A percentile compares a stretch with the other conserved stretches of the same genome.
phyloP scores from a whole-genome alignment of 2,329 filamentous ascomycete species.

The Claviceps sp. region DNA sequence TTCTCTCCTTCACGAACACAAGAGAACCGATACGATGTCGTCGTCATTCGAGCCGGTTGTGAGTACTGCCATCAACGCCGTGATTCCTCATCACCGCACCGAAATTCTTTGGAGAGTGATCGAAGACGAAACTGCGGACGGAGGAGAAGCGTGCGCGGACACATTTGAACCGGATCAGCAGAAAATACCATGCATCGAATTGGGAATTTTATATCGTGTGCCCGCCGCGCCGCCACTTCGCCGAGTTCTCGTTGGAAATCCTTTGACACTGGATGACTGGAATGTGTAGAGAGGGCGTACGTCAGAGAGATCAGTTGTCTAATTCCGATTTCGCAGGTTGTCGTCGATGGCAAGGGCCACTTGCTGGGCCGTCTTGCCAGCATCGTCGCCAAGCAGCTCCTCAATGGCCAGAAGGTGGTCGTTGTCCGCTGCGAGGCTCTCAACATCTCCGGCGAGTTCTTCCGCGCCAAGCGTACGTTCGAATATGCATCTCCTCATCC shows the following conservation, averaged over 20 bases:
- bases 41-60: conserved; percentile 54
- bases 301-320: conserved; percentile 11
- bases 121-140: not conserved
- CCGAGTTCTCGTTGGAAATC: not conserved
- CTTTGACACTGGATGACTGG: not conserved
- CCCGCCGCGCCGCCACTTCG: conserved; percentile 1
- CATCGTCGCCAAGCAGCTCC: conserved; percentile 97
- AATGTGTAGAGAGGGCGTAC: not conserved
- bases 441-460: conserved; percentile 99
- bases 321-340: conserved; percentile 47
- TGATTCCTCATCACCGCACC: conserved; percentile 4
- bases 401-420: conserved; percentile 98
- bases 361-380: conserved; percentile 97
- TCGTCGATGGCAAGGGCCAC: conserved; percentile 99
- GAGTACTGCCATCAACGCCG: conserved; percentile 29
- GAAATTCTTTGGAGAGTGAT: conserved; percentile 3
- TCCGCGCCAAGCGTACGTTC: conserved; percentile 97
- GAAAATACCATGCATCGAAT: not conserved
- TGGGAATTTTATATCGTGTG: conserved; percentile 2
- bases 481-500: not conserved
- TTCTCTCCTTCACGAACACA: conserved; percentile 15
- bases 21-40: conserved; percentile 44
- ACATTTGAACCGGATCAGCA: conserved; percentile 1
- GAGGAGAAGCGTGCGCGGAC: conserved; percentile 5
- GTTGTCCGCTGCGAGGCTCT: conserved; percentile 96